These are phyloP conservation scores for Colletotrichum sp. DNA, from an alignment of 2,329 filamentous ascomycete species.

Conservation along the genomic window DNA sequence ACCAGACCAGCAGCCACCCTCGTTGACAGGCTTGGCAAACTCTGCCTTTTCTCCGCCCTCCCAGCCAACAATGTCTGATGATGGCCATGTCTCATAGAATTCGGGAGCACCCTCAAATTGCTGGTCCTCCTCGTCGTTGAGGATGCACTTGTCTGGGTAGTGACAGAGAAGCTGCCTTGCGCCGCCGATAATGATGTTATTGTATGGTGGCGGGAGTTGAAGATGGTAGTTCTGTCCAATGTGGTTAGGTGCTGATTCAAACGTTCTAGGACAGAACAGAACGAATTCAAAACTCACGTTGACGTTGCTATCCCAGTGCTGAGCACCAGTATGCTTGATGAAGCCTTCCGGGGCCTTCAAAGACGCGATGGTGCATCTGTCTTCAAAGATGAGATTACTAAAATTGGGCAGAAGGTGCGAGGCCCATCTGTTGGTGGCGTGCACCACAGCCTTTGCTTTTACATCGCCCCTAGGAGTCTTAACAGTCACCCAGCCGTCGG, in stretches of 20 bases:
- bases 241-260: neutral
- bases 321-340: neutral
- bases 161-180: neutral
- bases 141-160: neutral
- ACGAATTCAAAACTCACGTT: neutral
- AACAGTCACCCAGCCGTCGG: constrained; percentile 38
- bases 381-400: neutral
- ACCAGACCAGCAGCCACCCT: neutral
- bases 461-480: constrained; percentile 50
- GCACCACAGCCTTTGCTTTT: constrained; percentile 53
- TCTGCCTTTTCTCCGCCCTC: neutral
- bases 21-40: neutral
- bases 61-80: neutral
- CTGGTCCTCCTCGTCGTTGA: neutral
- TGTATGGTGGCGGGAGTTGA: neutral
- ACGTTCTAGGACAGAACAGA: neutral
- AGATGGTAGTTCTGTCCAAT: neutral
- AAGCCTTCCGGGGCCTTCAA: neutral
- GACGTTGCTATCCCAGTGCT: neutral
- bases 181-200: neutral
- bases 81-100: neutral
- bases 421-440: constrained; percentile 62
- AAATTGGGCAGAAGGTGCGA: constrained; percentile 52
- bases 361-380: neutral
- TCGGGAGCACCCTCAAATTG: neutral